phyloP scores from a whole-genome alignment of 2,329 filamentous ascomycete genomes.

The Dactylellina cionopaga region DNA sequence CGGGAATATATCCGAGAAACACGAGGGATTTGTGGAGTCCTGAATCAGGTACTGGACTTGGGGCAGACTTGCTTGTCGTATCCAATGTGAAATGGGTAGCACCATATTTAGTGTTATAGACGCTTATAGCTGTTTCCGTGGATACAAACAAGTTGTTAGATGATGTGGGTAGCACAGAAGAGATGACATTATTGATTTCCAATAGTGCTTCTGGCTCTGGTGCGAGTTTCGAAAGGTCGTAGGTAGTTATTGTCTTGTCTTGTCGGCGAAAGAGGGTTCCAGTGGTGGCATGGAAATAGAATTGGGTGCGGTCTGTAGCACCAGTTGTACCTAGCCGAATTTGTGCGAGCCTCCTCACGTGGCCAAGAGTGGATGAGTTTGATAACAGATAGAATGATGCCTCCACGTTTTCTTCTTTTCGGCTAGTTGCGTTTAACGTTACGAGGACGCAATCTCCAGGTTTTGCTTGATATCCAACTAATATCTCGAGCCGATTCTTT shows the following conservation, averaged over 20 bases:
- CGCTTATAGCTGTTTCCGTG: constrained; percentile 32
- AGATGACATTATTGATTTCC: constrained; percentile 27
- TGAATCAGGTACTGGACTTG: constrained; percentile 11
- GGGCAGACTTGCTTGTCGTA: constrained; percentile 21
- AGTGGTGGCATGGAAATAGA: constrained; percentile 36
- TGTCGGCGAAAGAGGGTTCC: constrained; percentile 36
- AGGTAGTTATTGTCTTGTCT: constrained; percentile 33
- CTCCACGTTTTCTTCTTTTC: constrained; percentile 46
- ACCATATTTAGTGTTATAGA: constrained; percentile 52
- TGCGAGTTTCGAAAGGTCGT: constrained; percentile 43
- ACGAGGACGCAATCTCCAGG: constrained; percentile 33
- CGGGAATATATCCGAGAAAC: constrained; percentile 43
- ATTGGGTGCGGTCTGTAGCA: constrained; percentile 17
- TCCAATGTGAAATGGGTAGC: constrained; percentile 38
- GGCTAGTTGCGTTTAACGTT: constrained; percentile 27
- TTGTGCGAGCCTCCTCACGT: constrained; percentile 35
- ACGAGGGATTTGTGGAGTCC: constrained; percentile 37
- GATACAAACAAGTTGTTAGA: constrained; percentile 48
- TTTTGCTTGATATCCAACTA: constrained; percentile 43
- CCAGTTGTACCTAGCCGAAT: constrained; percentile 27
- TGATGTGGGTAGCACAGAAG: constrained; percentile 42
- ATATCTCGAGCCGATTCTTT: constrained; percentile 35
- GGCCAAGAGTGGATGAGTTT: constrained; percentile 25
- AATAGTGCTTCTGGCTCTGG: constrained; percentile 40
- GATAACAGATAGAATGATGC: constrained; percentile 46